Evolutionary conservation across 352 stramenopile species (phyloP).

Genomic region (Pythium aristosporum): DNA sequence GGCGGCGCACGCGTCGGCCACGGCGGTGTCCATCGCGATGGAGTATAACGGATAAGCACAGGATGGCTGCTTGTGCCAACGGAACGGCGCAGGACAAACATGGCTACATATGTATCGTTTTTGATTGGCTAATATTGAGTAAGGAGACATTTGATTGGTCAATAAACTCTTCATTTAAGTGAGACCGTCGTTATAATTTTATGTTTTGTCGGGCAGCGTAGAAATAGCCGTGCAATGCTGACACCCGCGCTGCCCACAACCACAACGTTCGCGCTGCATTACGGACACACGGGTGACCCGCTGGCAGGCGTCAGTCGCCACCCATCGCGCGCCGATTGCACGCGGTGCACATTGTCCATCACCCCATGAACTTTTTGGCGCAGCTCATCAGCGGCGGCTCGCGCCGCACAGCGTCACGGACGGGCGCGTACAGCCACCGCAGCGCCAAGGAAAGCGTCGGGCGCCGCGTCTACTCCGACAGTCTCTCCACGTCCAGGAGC

Average conservation of each 20-base stretch:
- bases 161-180: neutral
- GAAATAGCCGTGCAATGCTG: too few species aligned
- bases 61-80: neutral
- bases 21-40: neutral
- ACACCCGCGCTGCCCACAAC: too few species aligned
- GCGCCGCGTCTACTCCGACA: constrained; percentile 24
- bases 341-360: neutral
- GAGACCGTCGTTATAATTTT: neutral
- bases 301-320: too few species aligned
- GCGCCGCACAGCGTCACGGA: neutral
- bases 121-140: neutral
- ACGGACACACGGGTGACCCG: too few species aligned
- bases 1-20: neutral
- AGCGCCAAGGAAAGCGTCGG: constrained; percentile 23
- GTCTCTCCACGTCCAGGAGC: neutral
- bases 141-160: neutral
- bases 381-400: constrained; percentile 8
- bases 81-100: neutral
- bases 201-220: too few species aligned
- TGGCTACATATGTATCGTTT: neutral
- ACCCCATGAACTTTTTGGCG: constrained; percentile 21
- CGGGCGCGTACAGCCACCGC: constrained; percentile 22
- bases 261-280: too few species aligned
- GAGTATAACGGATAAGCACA: neutral
- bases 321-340: neutral